These are phyloP conservation scores for Diophrys sp. DNA, from an alignment of 73 alveolate genomes.

Conservation along the genomic window DNA sequence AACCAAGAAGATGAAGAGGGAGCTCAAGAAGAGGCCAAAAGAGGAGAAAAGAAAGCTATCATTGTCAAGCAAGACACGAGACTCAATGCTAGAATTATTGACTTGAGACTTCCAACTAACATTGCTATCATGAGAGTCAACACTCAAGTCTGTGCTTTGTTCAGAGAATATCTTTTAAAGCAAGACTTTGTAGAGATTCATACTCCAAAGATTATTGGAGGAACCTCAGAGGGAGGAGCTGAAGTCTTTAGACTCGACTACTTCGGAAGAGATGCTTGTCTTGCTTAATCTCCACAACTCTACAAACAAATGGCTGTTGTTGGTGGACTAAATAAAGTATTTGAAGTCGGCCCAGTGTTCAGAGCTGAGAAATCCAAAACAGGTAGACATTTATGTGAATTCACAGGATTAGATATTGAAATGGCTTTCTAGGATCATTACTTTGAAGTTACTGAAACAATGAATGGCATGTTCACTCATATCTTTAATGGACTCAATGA, in stretches of 20 bases:
- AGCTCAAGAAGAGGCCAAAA: slow-evolving; percentile 39
- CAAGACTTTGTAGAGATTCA: slow-evolving; percentile 97
- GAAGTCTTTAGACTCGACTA: slow-evolving; percentile 92
- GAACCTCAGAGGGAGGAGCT: slow-evolving; percentile 99
- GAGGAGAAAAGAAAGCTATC: slow-evolving; percentile 76
- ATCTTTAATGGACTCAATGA: slow-evolving; percentile 88
- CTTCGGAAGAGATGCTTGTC: slow-evolving; percentile 95
- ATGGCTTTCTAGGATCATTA: slow-evolving; percentile 98
- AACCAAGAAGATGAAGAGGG: slow-evolving; percentile 90
- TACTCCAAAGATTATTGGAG: slow-evolving; percentile 99
- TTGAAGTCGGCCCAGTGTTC: slow-evolving; percentile 99
- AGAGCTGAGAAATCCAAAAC: slow-evolving; percentile 99
- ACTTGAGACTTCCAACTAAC: slow-evolving; percentile 95
- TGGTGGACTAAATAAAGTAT: slow-evolving; percentile 97
- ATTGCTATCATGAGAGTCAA: slow-evolving; percentile 91
- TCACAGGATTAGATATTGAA: slow-evolving; percentile 99
- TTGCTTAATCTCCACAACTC: slow-evolving; percentile 99
- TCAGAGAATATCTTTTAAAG: slow-evolving; percentile 86
- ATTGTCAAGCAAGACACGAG: slow-evolving; percentile 86
- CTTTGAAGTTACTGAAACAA: slow-evolving; percentile 93
- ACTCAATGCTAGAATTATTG: slow-evolving; percentile 93
- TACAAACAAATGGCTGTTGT: slow-evolving; percentile 99
- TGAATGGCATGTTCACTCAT: slow-evolving; percentile 81
- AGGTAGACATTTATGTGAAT: slow-evolving; percentile 98
- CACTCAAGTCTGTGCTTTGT: slow-evolving; percentile 92